phyloP scores from a whole-genome alignment of 306 rosid genomes.

The Oemleria cerasiformis region DNA sequence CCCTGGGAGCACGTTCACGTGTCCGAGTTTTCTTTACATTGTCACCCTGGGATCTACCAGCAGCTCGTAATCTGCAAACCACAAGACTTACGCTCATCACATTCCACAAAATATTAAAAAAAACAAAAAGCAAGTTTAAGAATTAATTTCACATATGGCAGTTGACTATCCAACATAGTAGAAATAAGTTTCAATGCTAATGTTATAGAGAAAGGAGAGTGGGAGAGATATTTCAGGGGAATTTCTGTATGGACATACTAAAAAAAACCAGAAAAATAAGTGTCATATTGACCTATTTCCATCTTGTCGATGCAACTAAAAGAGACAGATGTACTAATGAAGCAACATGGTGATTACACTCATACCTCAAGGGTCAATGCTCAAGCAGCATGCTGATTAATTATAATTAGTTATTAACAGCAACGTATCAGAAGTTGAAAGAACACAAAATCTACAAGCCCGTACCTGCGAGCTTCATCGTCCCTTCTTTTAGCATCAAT shows the following conservation, averaged over 20 bases:
- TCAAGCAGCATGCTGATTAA: not conserved
- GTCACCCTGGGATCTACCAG: slow-evolving; percentile 66
- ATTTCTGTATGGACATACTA: not conserved
- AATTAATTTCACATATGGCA: not conserved
- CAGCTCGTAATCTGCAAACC: slow-evolving; percentile 66
- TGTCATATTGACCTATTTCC: not conserved
- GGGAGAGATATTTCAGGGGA: not conserved
- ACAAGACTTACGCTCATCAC: slow-evolving; percentile 14
- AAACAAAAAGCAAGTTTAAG: not conserved
- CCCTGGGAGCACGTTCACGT: slow-evolving; percentile 60
- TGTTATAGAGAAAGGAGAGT: not conserved
- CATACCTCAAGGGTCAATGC: not conserved
- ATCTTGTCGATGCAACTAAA: not conserved
- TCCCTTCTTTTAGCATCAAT: slow-evolving; percentile 87
- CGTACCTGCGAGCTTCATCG: slow-evolving; percentile 76
- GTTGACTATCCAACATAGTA: not conserved
- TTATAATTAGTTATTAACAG: not conserved
- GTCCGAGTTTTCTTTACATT: slow-evolving; percentile 63
- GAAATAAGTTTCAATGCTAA: not conserved
- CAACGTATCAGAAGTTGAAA: slow-evolving; percentile 5
- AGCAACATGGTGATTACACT: not conserved
- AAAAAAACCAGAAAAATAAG: not conserved
- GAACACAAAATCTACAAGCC: slow-evolving; percentile 26
- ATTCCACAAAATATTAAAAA: slow-evolving; percentile 8
- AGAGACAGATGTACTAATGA: not conserved